These are phyloP conservation scores for Corynespora cassiicola DNA, from an alignment of 2,329 filamentous ascomycete species.

Conservation along the genomic window DNA sequence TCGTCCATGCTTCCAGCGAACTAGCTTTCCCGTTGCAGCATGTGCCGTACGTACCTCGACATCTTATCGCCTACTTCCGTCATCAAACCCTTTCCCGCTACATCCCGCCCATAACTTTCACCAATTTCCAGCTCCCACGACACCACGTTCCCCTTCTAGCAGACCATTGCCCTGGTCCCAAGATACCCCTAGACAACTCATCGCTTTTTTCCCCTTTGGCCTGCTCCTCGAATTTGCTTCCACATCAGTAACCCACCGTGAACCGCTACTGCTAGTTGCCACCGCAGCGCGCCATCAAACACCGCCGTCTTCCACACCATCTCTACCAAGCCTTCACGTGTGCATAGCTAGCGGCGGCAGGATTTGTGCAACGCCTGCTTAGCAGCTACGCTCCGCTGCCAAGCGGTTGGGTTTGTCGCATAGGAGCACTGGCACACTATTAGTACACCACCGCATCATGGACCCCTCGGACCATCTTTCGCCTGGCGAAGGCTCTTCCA, in stretches of 20 bases:
- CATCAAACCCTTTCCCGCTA: background rate
- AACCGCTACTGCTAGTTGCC: no score
- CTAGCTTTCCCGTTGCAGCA: slow-evolving; percentile 5
- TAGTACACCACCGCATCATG: slow-evolving; percentile 25
- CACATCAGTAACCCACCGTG: no score
- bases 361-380: slow-evolving; percentile 1
- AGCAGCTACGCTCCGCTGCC: background rate
- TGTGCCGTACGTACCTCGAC: no score
- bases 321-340: slow-evolving; percentile 1
- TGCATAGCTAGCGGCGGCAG: no score
- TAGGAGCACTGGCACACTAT: slow-evolving; percentile 1
- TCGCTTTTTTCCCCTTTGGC: no score
- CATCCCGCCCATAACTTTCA: slow-evolving; percentile 1
- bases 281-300: slow-evolving; percentile 1
- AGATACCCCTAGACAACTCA: no score
- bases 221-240: no score
- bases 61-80: slow-evolving; percentile 6
- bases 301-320: slow-evolving; percentile 5
- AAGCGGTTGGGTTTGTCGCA: slow-evolving; percentile 5
- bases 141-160: no score
- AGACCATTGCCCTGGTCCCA: no score
- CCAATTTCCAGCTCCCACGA: background rate
- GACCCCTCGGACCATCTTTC: slow-evolving; percentile 25
- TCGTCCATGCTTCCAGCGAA: slow-evolving; percentile 3
- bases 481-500: no score